Base-by-base conservation (phyloP, 495 filamentous ascomycete species). In the Jackrogersella minutella region DNA sequence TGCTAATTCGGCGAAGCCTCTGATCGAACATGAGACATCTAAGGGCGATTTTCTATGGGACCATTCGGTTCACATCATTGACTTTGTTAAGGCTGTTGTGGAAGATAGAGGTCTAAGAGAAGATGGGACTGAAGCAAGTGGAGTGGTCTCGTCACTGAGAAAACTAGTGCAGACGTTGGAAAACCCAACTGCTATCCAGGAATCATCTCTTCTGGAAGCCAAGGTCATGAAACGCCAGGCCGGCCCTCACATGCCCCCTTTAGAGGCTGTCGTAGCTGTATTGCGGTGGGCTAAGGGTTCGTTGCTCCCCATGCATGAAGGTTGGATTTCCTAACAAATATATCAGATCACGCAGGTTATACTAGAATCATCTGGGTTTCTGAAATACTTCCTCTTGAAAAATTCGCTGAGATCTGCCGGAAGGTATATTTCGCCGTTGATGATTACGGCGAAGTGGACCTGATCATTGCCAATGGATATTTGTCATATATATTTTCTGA, bases 401-500 rank as follows among this genome's bases (percentile, higher is more conserved):
- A 54, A 17, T 54, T 54, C 34, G 51, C 34, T 11, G 51, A 54
- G 33, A 54, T 54, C 21, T 54, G 51, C 13, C 51, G 19, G 13
- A 54, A 54, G 28, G 21, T 54, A 8, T 54, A 54, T 13, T 54
- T 54, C 21, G 51, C 51, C 4, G 7, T 54, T 14, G 51, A 54
- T 21, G 51, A 54, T 9, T 54, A 54, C 9, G 30, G 19, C 10
- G 51, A 54, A 10, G 28, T 54, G 6, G 51, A 54, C n/a, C 21
- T 54, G 5, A 30, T 54, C 19, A 24, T 54, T n/a, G 51, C 51
- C n/a, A 54, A 54, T 40, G 51, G 34, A 11, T 54, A 54, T 17
- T 28, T 54, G 10, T 54, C 51, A 10, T 40, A 54, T 21, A 30
- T 54, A 40, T 54, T 54, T 28, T 13, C 34, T 11, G 51, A 54